Base-by-base conservation (phyloP, 2,329 filamentous ascomycete genomes). In the Akanthomyces dipterigenus region DNA sequence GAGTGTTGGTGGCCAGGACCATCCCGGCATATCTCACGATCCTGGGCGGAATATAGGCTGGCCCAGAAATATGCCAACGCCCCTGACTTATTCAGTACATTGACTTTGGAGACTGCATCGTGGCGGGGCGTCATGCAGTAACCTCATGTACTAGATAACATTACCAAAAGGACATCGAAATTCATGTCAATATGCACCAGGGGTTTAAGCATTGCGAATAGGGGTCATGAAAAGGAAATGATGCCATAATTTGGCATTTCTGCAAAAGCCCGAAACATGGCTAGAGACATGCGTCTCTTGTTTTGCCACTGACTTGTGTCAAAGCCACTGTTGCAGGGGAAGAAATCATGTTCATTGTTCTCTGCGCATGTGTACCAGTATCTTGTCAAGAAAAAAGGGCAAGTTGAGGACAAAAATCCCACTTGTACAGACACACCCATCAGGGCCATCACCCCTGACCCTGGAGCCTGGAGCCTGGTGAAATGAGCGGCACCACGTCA, bases 1-100 rank as follows among this genome's bases (percentile, higher is more conserved):
- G 7, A 18, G 31, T 50, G 7, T 43, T 50, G 28, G 42, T 43
- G 51, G 38, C 34, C 22, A 53, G 40, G 20, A 36, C 14, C 40
- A 18, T 34, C 55, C 45, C 55, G 45, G 46, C 55, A 58, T 51
- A 58, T 58, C 43, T 50, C 42, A 45, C 20, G 55, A 57, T 58
- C 55, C 45, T 50, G 51, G 51, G n/a, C 26, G 34, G 22, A 34
- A 34, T 42, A 50, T 51, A 57, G 42, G 55, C 42, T n/a, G 54
- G 36, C 4, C 38, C 24, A 12, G 22, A 5, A n/a, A 12, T 38
- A 57, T 40, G 55, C 55, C 31, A 34, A 28, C 20, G 38, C 42
- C 42, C 42, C 55, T 57, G 42, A 48, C 38, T 26, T 49, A n/a
- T n/a, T n/a, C n/a, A 57, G 31, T 16, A 38, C 28, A 28, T 26